Evolutionary conservation across 2,329 filamentous ascomycete genomes (phyloP), one percentile per base, ranked within the genome.

Genomic region (Amauroascus verrucosus): DNA sequence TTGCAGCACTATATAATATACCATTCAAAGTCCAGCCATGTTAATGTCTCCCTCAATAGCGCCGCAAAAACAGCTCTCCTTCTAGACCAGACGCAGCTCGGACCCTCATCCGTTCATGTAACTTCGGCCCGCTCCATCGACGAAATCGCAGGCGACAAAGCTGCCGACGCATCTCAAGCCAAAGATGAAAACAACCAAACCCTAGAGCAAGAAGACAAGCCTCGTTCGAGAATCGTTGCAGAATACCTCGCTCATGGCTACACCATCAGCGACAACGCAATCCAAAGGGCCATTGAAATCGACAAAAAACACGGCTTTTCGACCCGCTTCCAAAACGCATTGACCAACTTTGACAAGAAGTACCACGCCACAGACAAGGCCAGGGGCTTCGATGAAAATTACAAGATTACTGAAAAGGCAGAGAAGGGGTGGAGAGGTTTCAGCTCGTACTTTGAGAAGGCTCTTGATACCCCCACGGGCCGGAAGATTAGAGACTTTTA

Each of bases 161-260:
- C 75, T 52, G 73, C 80, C 46, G 75, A 77, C 57, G 76, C 75
- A 56, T 74, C 77, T 55, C 70, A 75, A 37, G 66, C 68, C 50
- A 77, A 78, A 61, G 71, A 72, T 54, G 79, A 83, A 56, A 76
- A 71, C 53, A 63, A 68, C 49, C 77, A 88, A 63, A 81, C 89
- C 62, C 83, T 97, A 63, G 82, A 84, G 13, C 93, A 98, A 68
- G 93, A 98, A 72, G 89, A 97, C 77, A 98, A 98, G 79, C 93
- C 93, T 14, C 86, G 90, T 64, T 82, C 86, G 38, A 88, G 93
- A 63, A 95, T 98, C 69, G 72, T 96, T 48, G 93, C 93, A 60
- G 93, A 98, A 75, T 96, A 97, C 72, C 85, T 98, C 32, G 90
- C 93, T 9, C 88, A 96, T 64, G 93, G 93, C 62, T 98, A 98